phyloP scores from a whole-genome alignment of 2,329 filamentous ascomycete species.

The Pezicula carpinea region DNA sequence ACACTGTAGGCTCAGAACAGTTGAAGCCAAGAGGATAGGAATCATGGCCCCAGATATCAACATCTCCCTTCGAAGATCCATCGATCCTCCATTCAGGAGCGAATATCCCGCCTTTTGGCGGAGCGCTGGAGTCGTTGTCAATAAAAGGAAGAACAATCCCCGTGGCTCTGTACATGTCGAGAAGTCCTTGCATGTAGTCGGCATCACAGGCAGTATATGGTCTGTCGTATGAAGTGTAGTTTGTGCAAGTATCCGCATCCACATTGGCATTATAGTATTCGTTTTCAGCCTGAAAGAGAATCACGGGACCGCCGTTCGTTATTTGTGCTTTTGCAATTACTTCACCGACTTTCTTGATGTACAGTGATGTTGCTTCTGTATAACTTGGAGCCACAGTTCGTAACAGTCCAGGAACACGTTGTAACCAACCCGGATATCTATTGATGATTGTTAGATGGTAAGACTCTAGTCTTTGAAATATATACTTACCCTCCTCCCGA shows the following conservation, averaged over 20 bases:
- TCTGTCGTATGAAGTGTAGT: not conserved
- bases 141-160: constrained; percentile 70
- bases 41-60: constrained; percentile 28
- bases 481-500: constrained; percentile 63
- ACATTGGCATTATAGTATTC: constrained; percentile 52
- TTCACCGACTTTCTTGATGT: constrained; percentile 54
- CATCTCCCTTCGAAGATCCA: constrained; percentile 6
- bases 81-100: constrained; percentile 6
- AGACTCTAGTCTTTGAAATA: not conserved
- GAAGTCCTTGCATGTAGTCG: constrained; percentile 63
- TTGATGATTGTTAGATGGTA: not conserved
- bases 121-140: constrained; percentile 57
- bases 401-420: constrained; percentile 55
- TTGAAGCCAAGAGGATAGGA: constrained; percentile 29
- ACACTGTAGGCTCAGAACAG: constrained; percentile 3
- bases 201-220: constrained; percentile 49
- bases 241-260: not conserved
- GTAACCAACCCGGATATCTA: constrained; percentile 62
- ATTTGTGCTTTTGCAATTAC: constrained; percentile 72
- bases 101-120: constrained; percentile 1
- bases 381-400: constrained; percentile 57
- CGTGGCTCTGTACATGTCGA: constrained; percentile 58
- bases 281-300: constrained; percentile 75
- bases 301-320: constrained; percentile 71
- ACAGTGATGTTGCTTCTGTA: constrained; percentile 60